Base-by-base conservation (phyloP, 2,329 filamentous ascomycete genomes). In the Pestalotiopsis sp. region DNA sequence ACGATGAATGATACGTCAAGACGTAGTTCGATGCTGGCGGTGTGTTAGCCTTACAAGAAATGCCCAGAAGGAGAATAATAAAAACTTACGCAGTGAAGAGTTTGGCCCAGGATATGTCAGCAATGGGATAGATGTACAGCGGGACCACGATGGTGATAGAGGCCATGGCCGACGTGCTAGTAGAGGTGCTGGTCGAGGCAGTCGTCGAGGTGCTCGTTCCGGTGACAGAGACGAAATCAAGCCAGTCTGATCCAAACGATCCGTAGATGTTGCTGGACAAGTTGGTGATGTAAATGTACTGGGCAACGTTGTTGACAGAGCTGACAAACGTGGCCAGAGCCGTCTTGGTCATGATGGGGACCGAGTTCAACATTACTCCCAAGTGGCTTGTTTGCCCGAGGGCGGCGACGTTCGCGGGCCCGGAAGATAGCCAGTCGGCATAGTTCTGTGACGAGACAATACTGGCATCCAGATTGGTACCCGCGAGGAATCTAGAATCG, bases 1-100 rank as follows among this genome's bases (percentile, higher is more conserved):
- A 74, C 67, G 0, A 72, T 60, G 17, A 60, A 60, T 2, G 57
- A 14, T 14, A 60, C 57, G 5, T 60, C 57, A 3, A 38, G 23
- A n/a, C 57, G 57, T 2, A 27, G 23, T 60, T 27, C 31, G 57
- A 60, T 31, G 17, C 57, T 60, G 23, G n/a, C 6, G 7, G 11
- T 9, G 13, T 36, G 31, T 60, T 27, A 60, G 12, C 9, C 2
- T 2, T 25, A 25, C 25, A 25, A 3, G 2, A 3, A 25, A 25
- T 25, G 25, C 3, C 25, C 25, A 3, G 3, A 25, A 25, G 25
- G 2, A 25, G 3, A 25, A 3, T 3, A 25, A 25, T 25, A 3
- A 25, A 25, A 3, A 25, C 57, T 60, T 27, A 60, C 57, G 57
- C 57, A 12, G 25, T 27, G 20, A 60, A 60, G 6, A 60, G 31